Percentiles rank a stretch among this genome's conserved stretches.
Conservation (phyloP, 768 basidiomycete genomes). For the Mycena haematopus region DNA sequence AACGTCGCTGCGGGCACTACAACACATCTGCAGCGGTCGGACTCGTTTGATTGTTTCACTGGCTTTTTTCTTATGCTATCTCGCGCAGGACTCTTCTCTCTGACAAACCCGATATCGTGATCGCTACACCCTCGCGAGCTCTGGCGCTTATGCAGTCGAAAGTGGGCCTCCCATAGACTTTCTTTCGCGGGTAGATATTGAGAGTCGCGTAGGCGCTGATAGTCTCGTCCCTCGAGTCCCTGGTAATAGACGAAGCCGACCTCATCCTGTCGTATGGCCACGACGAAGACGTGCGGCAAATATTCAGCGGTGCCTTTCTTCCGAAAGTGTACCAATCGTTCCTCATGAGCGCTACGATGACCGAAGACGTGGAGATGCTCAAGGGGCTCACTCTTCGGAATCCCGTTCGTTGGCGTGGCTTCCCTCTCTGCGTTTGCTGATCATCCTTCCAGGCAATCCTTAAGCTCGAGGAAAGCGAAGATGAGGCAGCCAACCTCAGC, state of each 20-base stretch:
- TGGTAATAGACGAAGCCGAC: slow-evolving; percentile 98
- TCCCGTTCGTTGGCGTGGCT: slow-evolving; percentile 64
- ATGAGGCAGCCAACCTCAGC: slow-evolving; percentile 78
- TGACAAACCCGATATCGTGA: slow-evolving; percentile 77
- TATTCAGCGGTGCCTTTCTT: slow-evolving; percentile 70
- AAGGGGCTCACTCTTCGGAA: slow-evolving; percentile 88
- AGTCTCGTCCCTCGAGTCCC: slow-evolving; percentile 72
- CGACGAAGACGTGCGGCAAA: slow-evolving; percentile 83
- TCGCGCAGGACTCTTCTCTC: slow-evolving; percentile 45
- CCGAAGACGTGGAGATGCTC: slow-evolving; percentile 90
- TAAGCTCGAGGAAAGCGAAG: slow-evolving; percentile 86
- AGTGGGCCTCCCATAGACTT: slow-evolving; percentile 41
- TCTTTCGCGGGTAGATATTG: slow-evolving; percentile 1
- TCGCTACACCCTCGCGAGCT: slow-evolving; percentile 79
- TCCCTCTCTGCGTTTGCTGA: background rate
- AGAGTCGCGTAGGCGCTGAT: slow-evolving; percentile 58
- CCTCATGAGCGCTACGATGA: slow-evolving; percentile 97
- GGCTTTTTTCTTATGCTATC: background rate
- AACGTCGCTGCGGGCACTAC: slow-evolving; percentile 81
- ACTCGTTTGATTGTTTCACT: slow-evolving; percentile 6
- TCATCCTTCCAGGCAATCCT: slow-evolving; percentile 68
- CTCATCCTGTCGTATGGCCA: slow-evolving; percentile 97
- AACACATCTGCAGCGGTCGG: slow-evolving; percentile 76
- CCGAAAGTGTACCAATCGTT: slow-evolving; percentile 90
- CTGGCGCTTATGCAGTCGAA: slow-evolving; percentile 75